phyloP scores from a whole-genome alignment of 1,139 yeast species.

The Yamadazyma dendronema region DNA sequence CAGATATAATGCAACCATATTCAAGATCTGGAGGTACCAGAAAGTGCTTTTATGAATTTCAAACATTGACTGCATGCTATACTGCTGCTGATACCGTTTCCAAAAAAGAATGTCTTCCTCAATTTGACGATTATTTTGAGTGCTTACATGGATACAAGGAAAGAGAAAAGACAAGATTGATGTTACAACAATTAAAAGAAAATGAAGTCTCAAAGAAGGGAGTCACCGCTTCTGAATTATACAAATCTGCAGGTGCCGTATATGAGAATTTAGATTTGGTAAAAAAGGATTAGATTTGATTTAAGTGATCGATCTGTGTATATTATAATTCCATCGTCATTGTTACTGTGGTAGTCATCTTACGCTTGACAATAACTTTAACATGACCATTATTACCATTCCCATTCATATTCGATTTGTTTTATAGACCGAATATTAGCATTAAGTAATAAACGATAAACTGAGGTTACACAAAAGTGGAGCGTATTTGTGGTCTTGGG shows the following conservation, averaged over 20 bases:
- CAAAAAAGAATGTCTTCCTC: constrained; percentile 45
- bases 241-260: constrained; percentile 42
- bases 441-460: constrained; percentile 1
- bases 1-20: constrained; percentile 43
- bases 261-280: constrained; percentile 49
- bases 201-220: constrained; percentile 42
- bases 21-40: constrained; percentile 52
- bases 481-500: too few species aligned
- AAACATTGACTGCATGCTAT: constrained; percentile 45
- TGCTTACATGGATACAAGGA: constrained; percentile 51
- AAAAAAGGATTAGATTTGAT: constrained; percentile 16
- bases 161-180: constrained; percentile 45
- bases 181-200: constrained; percentile 48
- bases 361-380: too few species aligned
- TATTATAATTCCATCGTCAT: not conserved
- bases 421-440: too few species aligned
- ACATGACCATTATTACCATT: too few species aligned
- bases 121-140: constrained; percentile 48
- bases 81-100: constrained; percentile 46
- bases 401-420: too few species aligned
- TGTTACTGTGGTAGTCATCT: too few species aligned
- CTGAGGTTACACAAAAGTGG: too few species aligned
- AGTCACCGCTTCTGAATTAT: constrained; percentile 44
- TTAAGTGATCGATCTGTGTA: too few species aligned
- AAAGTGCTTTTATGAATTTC: constrained; percentile 51